Base-by-base conservation (phyloP, 1,284 basidiomycete genomes). In the Boletellus deceptivus region DNA sequence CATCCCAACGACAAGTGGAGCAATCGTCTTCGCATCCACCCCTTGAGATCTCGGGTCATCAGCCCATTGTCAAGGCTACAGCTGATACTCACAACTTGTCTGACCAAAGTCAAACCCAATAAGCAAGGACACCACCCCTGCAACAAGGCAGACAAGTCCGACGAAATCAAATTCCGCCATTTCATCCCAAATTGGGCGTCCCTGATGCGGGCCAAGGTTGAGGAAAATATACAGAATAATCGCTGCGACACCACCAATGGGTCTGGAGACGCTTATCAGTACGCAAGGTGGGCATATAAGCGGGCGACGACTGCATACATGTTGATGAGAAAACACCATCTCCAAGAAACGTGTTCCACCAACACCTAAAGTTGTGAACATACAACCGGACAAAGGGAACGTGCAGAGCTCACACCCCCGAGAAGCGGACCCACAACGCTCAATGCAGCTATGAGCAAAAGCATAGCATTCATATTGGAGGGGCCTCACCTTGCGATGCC, bases 291-390 rank as follows among this genome's bases (percentile, higher is more conserved):
- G 20, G 20, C 20, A 22, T 22, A 22, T 22, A 22, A 22, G 36
- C 3, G n/a, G 40, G 13, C n/a, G 8, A 13, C 33, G 2, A 39
- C 33, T 27, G 34, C 78, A 50, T 63, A 84, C 83, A 89, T 56
- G 57, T 88, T 89, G 56, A 89, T 84, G 62, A 80, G 88, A 69
- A 89, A 89, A 60, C 83, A 87, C 86, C 86, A 89, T 72, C 86
- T 71, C 86, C 86, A 89, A 11, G 82, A 76, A 34, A 84, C 82
- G 59, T 87, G 83, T 60, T 89, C 82, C 0, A 86, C 81, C 54
- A 89, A 80, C 14, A 70, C 80, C 83, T 47, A n/a, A 11, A 6
- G 31, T 40, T 40, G 25, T 55, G 47, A 43, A 54, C 22, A 40
- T 27, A 35, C n/a, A 24, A 42, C 24, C 20, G 7, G 34, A 29